phyloP scores from a whole-genome alignment of 1,284 basidiomycete genomes.

The Austropuccinia psidii region DNA sequence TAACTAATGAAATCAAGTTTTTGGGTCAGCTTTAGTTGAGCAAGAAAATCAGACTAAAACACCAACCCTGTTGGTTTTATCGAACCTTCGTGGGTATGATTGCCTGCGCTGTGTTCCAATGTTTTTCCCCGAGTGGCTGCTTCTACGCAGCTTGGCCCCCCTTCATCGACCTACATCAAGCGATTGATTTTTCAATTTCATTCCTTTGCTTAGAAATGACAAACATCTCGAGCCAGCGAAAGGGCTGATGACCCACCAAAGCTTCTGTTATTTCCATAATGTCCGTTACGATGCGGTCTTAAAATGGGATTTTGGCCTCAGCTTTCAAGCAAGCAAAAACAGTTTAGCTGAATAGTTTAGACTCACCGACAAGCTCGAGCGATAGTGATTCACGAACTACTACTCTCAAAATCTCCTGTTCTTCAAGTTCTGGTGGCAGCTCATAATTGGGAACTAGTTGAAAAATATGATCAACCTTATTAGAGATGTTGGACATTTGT shows the following conservation, averaged over 20 bases:
- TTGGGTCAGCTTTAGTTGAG: background rate
- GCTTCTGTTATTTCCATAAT: slow-evolving; percentile 29
- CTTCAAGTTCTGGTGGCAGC: slow-evolving; percentile 62
- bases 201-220: background rate
- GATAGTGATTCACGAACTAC: slow-evolving; percentile 71
- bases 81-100: slow-evolving; percentile 9
- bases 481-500: too few species aligned
- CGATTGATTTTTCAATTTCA: background rate
- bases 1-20: background rate
- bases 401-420: slow-evolving; percentile 71
- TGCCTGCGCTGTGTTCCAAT: slow-evolving; percentile 16
- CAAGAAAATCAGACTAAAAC: background rate
- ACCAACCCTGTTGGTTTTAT: slow-evolving; percentile 10
- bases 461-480: too few species aligned
- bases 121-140: background rate
- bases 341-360: background rate
- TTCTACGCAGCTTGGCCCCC: background rate
- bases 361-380: slow-evolving; percentile 25
- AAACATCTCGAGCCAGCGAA: background rate
- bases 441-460: slow-evolving; percentile 54
- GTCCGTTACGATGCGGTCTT: slow-evolving; percentile 5
- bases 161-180: slow-evolving; percentile 23
- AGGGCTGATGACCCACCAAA: background rate
- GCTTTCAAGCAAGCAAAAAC: background rate
- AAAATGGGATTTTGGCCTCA: background rate